Evolutionary conservation across 306 rosid species (phyloP).

Genomic region (Cucurbita argyrosperma): DNA sequence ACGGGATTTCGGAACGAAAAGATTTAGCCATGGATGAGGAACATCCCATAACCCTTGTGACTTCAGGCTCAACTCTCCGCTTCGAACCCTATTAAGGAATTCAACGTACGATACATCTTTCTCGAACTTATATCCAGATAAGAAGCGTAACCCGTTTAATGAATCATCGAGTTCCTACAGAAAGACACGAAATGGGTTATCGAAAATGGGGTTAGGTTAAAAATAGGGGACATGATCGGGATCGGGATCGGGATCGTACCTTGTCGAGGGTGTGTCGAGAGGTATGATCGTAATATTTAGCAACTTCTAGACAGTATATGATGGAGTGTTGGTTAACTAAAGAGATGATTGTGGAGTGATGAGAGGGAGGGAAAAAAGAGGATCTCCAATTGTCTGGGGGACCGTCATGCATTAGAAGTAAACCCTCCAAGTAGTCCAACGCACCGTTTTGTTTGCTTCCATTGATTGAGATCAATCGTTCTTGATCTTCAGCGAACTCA

Average conservation of each 20-base stretch:
- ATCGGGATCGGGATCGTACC: constrained; percentile 21
- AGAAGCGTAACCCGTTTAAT: constrained; percentile 34
- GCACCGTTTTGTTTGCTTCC: constrained; percentile 24
- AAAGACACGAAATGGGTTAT: background rate
- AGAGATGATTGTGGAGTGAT: constrained; percentile 48
- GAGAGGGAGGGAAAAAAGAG: constrained; percentile 70
- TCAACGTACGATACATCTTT: constrained; percentile 45
- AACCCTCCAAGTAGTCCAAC: constrained; percentile 74
- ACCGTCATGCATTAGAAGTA: constrained; percentile 55
- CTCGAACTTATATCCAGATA: constrained; percentile 51
- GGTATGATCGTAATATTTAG: constrained; percentile 43
- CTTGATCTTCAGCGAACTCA: constrained; percentile 50
- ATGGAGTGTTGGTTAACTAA: constrained; percentile 28
- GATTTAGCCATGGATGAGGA: constrained; percentile 90
- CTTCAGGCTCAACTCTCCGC: constrained; percentile 61
- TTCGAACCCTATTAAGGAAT: constrained; percentile 64
- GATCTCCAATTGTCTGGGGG: constrained; percentile 81
- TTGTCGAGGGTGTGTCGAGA: constrained; percentile 19
- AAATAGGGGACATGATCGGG: background rate
- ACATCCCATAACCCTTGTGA: constrained; percentile 78
- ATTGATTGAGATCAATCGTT: constrained; percentile 28
- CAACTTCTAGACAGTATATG: constrained; percentile 64
- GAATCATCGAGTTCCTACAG: constrained; percentile 36
- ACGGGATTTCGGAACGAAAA: constrained; percentile 55
- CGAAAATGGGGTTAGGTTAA: background rate